Percentiles rank a stretch among this genome's conserved stretches.
Conservation (phyloP, 495 filamentous ascomycete genomes). For the Hypoxylon fragiforme region DNA sequence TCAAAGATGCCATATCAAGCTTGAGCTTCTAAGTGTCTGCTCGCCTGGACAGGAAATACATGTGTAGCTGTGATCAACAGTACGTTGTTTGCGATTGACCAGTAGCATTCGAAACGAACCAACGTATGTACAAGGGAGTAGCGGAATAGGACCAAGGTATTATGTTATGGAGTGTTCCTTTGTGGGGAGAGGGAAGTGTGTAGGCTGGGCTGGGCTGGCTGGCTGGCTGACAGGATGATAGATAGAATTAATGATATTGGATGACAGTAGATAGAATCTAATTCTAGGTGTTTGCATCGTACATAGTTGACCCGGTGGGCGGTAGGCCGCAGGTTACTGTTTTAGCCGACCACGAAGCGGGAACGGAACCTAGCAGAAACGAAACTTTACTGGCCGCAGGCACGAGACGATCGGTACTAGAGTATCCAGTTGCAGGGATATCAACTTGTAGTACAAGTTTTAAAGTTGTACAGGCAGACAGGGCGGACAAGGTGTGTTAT, state of each 20-base stretch:
- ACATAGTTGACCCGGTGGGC: constrained; percentile 19
- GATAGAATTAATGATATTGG: not conserved
- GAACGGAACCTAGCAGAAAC: constrained; percentile 23
- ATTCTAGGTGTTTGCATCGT: constrained; percentile 1
- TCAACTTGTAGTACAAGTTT: not conserved
- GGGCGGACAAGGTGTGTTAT: no score
- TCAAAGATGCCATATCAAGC: constrained; percentile 30
- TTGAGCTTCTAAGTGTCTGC: no score
- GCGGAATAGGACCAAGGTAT: not conserved
- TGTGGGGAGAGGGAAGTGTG: not conserved
- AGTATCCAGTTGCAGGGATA: not conserved
- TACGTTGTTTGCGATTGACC: no score
- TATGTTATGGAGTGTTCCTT: not conserved
- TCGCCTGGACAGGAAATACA: not conserved
- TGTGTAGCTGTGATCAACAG: constrained; percentile 22
- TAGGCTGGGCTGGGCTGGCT: no score
- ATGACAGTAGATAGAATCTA: constrained; percentile 8
- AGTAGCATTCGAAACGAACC: not conserved
- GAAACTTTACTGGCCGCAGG: not conserved
- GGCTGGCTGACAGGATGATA: no score
- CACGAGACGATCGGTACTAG: constrained; percentile 14
- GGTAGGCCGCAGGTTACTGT: constrained; percentile 13
- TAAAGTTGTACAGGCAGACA: no score
- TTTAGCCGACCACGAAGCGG: constrained; percentile 32
- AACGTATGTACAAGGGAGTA: not conserved